Base-by-base conservation (phyloP, 345 rosid species). In the Dovyalis caffra region DNA sequence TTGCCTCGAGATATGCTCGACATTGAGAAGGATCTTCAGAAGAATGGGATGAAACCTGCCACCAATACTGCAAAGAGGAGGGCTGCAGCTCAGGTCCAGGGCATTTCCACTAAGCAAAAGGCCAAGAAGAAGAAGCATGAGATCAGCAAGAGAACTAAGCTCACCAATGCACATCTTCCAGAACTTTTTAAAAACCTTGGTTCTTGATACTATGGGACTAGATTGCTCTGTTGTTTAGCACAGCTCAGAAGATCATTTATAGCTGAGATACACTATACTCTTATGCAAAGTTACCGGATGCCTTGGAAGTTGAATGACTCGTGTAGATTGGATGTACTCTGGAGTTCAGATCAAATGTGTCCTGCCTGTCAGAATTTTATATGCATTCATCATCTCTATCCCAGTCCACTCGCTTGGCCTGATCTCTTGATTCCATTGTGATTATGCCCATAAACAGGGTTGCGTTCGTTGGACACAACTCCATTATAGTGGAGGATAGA, bases 81-180 rank as follows among this genome's bases (percentile, higher is more conserved):
- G 70, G 97, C 92, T 35, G 90, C 95, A 8, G 93, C 88, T 14
- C 91, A 87, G 81, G 75, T 83, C 37, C 88, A 84, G 53, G 91
- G 97, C 62, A 80, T 88, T 72, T 64, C 85, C 3, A n/a, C 84
- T 20, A 87, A 89, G 83, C 83, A 82, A 31, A 90, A 88, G 71
- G 70, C 71, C 7, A 90, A 86, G 90, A 88, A 92, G 91, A 91
- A 89, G 88, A 89, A 83, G 84, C 86, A 85, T 26, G 91, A 87
- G 80, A 86, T 92, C 83, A 89, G 84, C 80, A 92, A 90, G 91
- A 90, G 90, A 81, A 85, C 97, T 32, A 92, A 88, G 88, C 88
- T 94, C 29, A 94, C 95, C 25, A 92, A 94, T 74, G 83, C 86
- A 3, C 94, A 89, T 82, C 92, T 94, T 82, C 97, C 95, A 0